Evolutionary conservation across 805 yeast genomes (phyloP).

Genomic region (Saccharomycopsis sp.): DNA sequence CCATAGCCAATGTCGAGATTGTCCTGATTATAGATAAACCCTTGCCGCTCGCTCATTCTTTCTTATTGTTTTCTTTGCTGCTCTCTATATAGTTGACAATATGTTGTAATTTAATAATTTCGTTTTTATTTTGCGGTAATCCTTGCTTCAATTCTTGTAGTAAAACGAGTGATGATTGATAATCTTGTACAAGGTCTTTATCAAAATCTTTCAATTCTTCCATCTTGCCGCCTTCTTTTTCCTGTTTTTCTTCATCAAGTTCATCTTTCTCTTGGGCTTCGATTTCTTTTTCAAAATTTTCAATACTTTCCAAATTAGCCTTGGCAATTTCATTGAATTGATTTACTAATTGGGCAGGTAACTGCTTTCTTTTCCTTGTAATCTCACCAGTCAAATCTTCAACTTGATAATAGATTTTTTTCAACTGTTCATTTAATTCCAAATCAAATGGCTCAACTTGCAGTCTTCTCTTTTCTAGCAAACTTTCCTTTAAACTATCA

Average conservation of each 20-base stretch:
- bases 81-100: neutral
- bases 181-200: constrained; percentile 17
- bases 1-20: too few relatives aligned
- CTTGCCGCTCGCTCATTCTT: too few relatives aligned
- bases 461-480: constrained; percentile 24
- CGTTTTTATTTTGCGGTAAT: neutral
- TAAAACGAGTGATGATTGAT: constrained; percentile 20
- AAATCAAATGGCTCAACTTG: constrained; percentile 67
- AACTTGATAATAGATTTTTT: constrained; percentile 49
- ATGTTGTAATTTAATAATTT: neutral
- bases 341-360: constrained; percentile 39
- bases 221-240: constrained; percentile 9
- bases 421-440: constrained; percentile 50
- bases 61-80: too few relatives aligned
- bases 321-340: constrained; percentile 27
- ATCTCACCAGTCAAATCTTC: constrained; percentile 56
- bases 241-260: constrained; percentile 6
- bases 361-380: constrained; percentile 45
- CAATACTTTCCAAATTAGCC: constrained; percentile 23
- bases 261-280: constrained; percentile 10
- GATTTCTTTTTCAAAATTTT: constrained; percentile 12
- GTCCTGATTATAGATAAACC: too few relatives aligned
- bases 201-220: constrained; percentile 9
- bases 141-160: constrained; percentile 21
- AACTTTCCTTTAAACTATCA: constrained; percentile 23